These are phyloP conservation scores for Chytriomyces sp. DNA, from an alignment of 192 early-diverging fungal species.

Conservation along the genomic window DNA sequence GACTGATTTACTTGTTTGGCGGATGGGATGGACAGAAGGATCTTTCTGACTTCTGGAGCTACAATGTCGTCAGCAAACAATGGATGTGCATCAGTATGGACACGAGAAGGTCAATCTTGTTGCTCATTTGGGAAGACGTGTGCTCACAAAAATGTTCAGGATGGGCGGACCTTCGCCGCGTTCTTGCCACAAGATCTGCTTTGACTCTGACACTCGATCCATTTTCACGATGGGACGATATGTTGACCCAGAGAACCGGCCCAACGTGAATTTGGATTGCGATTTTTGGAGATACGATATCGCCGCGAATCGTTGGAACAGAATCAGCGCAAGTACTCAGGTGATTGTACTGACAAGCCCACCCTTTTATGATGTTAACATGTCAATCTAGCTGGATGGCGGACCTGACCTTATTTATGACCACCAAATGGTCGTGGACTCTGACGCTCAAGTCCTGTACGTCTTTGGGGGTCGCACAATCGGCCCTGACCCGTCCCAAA, in stretches of 20 bases:
- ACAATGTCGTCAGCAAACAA: slow-evolving; percentile 53
- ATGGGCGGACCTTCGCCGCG: slow-evolving; percentile 83
- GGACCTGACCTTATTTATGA: slow-evolving; percentile 91
- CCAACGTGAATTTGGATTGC: slow-evolving; percentile 68
- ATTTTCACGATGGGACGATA: slow-evolving; percentile 90
- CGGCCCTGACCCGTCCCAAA: slow-evolving; percentile 62
- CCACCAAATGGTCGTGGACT: slow-evolving; percentile 91
- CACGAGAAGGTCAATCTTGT: slow-evolving; percentile 58
- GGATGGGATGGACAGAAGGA: slow-evolving; percentile 92
- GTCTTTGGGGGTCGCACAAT: slow-evolving; percentile 87
- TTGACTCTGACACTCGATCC: slow-evolving; percentile 71
- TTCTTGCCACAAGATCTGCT: slow-evolving; percentile 92
- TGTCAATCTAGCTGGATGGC: slow-evolving; percentile 57
- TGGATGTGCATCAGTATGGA: slow-evolving; percentile 82
- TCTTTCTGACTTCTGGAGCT: slow-evolving; percentile 89
- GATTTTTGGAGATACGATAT: slow-evolving; percentile 93
- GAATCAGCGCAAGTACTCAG: slow-evolving; percentile 75
- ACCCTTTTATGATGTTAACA: not conserved
- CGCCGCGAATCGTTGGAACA: slow-evolving; percentile 64
- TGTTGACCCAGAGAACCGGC: slow-evolving; percentile 73
- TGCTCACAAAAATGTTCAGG: slow-evolving; percentile 41
- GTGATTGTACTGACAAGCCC: slow-evolving; percentile 31
- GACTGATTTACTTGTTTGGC: slow-evolving; percentile 83
- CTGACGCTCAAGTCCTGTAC: slow-evolving; percentile 69
- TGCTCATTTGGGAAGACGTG: not conserved